phyloP scores from a whole-genome alignment of 345 rosid genomes.

The Citrus inodora region DNA sequence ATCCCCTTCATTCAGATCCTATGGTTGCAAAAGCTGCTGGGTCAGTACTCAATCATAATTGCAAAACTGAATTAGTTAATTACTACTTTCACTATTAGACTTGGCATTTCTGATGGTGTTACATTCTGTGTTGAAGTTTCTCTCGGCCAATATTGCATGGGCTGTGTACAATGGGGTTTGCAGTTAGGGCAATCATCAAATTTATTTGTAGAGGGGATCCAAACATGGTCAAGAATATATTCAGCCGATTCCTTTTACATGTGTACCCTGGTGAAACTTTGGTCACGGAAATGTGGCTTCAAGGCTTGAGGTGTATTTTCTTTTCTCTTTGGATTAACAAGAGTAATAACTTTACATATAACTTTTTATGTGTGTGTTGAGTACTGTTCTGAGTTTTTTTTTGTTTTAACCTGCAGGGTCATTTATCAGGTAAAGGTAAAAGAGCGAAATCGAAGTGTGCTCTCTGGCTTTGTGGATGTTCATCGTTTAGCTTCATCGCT shows the following conservation, averaged over 20 bases:
- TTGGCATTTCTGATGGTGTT: slow-evolving; percentile 21
- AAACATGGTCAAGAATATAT: slow-evolving; percentile 50
- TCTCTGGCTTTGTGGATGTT: slow-evolving; percentile 69
- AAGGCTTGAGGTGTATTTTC: slow-evolving; percentile 55
- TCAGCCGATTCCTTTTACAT: slow-evolving; percentile 69
- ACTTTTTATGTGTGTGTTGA: background rate
- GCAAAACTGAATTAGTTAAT: background rate
- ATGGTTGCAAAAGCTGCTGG: slow-evolving; percentile 70
- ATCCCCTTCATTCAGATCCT: slow-evolving; percentile 95
- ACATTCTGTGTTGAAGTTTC: slow-evolving; percentile 40
- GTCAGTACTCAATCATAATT: slow-evolving; percentile 37
- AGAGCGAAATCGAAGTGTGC: slow-evolving; percentile 58
- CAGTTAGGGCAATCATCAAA: slow-evolving; percentile 77
- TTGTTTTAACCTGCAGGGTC: slow-evolving; percentile 47
- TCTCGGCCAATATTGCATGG: slow-evolving; percentile 87
- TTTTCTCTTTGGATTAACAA: background rate
- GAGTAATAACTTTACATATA: background rate
- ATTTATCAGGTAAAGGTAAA: slow-evolving; percentile 62
- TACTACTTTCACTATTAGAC: background rate
- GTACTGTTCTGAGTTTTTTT: slow-evolving; percentile 12
- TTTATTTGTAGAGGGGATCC: slow-evolving; percentile 72
- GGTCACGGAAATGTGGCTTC: slow-evolving; percentile 83
- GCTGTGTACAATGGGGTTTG: slow-evolving; percentile 78
- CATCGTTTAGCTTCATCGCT: slow-evolving; percentile 41
- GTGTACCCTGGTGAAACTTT: slow-evolving; percentile 86